phyloP scores from a whole-genome alignment of 768 basidiomycete genomes.

The Brasilioporus rufonigricans region DNA sequence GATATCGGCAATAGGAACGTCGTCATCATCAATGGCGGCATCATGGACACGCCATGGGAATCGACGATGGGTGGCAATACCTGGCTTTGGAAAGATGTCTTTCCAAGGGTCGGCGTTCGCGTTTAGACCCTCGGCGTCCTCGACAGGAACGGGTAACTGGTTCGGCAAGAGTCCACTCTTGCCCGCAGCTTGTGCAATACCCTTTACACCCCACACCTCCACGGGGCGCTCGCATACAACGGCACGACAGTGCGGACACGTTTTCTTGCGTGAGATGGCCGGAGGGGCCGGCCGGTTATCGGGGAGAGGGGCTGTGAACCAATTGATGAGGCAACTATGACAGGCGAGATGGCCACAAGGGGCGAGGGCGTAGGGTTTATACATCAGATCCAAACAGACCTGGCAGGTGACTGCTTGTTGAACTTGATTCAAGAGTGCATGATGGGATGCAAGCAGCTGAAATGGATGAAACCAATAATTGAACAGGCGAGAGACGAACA shows the following conservation, averaged over 20 bases:
- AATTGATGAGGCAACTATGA: constrained; percentile 67
- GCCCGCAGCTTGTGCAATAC: constrained; percentile 42
- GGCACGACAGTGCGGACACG: constrained; percentile 45
- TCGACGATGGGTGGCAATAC: constrained; percentile 1
- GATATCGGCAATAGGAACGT: constrained; percentile 12
- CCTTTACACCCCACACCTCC: constrained; percentile 49
- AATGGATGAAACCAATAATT: not conserved
- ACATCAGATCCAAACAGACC: constrained; percentile 73
- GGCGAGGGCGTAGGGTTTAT: constrained; percentile 69
- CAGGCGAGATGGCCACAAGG: constrained; percentile 78
- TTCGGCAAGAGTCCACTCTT: constrained; percentile 49
- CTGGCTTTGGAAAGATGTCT: constrained; percentile 49
- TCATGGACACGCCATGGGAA: constrained; percentile 27
- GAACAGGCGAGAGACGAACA: not conserved
- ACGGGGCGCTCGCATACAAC: constrained; percentile 44
- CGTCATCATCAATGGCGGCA: constrained; percentile 17
- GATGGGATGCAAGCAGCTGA: constrained; percentile 52
- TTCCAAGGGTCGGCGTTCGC: constrained; percentile 59
- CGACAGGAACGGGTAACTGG: constrained; percentile 25
- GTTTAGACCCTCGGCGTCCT: constrained; percentile 24
- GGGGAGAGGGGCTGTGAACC: constrained; percentile 58
- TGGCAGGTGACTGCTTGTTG: constrained; percentile 72
- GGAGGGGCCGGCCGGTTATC: constrained; percentile 27
- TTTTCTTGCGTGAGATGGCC: constrained; percentile 37
- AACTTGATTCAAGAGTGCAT: constrained; percentile 49